Evolutionary conservation across 129 eudicot genomes (phyloP).

Genomic region (Apium graveolens): DNA sequence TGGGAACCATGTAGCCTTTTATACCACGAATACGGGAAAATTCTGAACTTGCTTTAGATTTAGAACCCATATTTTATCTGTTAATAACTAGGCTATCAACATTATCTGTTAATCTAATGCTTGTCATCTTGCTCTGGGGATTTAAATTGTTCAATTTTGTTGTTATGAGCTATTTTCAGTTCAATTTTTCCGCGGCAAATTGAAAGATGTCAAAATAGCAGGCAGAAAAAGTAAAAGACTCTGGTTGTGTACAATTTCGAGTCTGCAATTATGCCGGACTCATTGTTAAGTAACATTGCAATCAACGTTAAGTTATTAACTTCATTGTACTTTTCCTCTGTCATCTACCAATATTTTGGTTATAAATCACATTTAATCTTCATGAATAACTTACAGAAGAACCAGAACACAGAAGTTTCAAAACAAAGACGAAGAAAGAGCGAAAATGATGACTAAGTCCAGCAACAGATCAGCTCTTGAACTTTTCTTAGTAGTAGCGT

Average conservation of each 20-base stretch:
- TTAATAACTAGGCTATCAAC: too few species aligned
- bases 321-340: not conserved
- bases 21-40: not conserved
- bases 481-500: not conserved
- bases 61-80: too few species aligned
- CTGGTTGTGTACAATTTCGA: not conserved
- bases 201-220: not conserved
- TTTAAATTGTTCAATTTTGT: too few species aligned
- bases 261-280: not conserved
- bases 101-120: too few species aligned
- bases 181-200: not conserved
- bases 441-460: not conserved
- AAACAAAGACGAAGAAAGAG: not conserved
- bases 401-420: not conserved
- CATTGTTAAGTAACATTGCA: not conserved
- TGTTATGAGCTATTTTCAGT: not conserved
- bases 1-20: constrained; percentile 8
- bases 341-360: not conserved
- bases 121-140: too few species aligned
- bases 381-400: not conserved
- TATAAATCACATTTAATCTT: not conserved
- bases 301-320: not conserved
- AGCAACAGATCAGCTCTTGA: not conserved
- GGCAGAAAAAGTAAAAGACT: not conserved
- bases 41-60: not conserved